Evolutionary conservation across 441 rosid species (phyloP).

Genomic region (Populus hybrid): DNA sequence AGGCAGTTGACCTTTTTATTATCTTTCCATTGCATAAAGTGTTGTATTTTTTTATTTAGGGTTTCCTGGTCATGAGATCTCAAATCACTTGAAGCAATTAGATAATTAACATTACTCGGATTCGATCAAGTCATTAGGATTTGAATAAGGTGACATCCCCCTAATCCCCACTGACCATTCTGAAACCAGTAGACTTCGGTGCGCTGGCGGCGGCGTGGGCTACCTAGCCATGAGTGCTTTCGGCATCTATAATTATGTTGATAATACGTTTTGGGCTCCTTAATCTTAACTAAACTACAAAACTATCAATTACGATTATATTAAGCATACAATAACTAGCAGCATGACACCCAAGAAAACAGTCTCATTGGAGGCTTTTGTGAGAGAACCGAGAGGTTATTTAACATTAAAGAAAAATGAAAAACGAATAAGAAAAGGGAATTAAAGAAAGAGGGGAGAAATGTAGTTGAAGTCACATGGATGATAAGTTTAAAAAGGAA

Average conservation of each 20-base stretch:
- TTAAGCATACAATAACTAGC: not conserved
- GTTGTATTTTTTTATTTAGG: not conserved
- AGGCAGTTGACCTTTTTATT: not conserved
- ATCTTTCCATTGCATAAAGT: not conserved
- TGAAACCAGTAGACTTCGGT: not conserved
- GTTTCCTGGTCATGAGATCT: constrained; percentile 11
- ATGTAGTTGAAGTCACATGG: constrained; percentile 4
- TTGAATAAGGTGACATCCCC: constrained; percentile 10
- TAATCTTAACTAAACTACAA: not conserved
- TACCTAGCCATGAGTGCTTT: not conserved
- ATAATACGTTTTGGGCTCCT: not conserved
- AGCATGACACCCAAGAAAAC: not conserved
- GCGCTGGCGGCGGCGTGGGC: constrained; percentile 29
- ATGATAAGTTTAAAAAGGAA: not conserved
- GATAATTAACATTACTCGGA: constrained; percentile 26
- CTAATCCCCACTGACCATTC: not conserved
- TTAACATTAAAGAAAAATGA: not conserved
- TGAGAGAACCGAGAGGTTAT: not conserved
- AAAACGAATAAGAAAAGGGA: not conserved
- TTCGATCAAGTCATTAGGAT: constrained; percentile 14
- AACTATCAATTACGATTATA: no score
- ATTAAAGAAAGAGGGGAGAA: not conserved
- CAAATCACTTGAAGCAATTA: constrained; percentile 1
- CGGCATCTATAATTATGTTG: not conserved
- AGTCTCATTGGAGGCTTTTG: not conserved